Conservation (phyloP, 164 flowering plant genomes). For the Nymphaea thermarum region DNA sequence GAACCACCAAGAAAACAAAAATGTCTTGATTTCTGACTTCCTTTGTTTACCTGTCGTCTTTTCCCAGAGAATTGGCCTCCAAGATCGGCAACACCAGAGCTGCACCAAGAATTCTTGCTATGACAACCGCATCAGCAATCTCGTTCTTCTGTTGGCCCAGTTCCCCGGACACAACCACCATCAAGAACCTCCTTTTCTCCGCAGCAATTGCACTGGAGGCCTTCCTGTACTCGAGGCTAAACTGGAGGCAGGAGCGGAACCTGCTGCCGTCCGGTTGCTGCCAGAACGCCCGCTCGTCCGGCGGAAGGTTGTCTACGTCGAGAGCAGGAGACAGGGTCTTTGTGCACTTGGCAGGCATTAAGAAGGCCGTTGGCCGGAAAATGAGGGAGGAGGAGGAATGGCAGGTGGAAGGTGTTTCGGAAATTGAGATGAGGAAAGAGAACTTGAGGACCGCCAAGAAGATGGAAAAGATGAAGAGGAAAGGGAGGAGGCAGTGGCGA, state of each 20-base stretch:
- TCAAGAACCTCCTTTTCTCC: constrained; percentile 44
- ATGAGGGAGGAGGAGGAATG: background rate
- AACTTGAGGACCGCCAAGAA: background rate
- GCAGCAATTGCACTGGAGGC: constrained; percentile 20
- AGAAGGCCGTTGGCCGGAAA: background rate
- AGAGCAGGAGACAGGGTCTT: constrained; percentile 34
- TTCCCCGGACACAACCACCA: constrained; percentile 54
- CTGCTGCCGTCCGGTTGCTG: constrained; percentile 38
- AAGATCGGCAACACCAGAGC: constrained; percentile 46
- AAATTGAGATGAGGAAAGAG: background rate
- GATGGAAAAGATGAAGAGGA: background rate
- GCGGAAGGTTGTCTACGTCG: constrained; percentile 7
- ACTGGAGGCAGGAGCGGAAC: constrained; percentile 44
- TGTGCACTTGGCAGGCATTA: background rate
- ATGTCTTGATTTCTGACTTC: no score
- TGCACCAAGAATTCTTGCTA: constrained; percentile 52
- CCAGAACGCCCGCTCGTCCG: constrained; percentile 50
- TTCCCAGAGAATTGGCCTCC: constrained; percentile 39
- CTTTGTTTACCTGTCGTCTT: constrained; percentile 34
- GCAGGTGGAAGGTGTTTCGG: background rate
- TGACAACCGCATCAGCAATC: constrained; percentile 60
- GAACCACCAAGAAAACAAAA: background rate
- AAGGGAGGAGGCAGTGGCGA: background rate
- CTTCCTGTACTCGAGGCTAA: constrained; percentile 33
- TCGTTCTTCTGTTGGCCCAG: constrained; percentile 52